Percentiles rank a stretch among this genome's conserved stretches.
Evolutionary conservation across 768 basidiomycete genomes (phyloP).

Genomic region (Boletus eberwhitei): DNA sequence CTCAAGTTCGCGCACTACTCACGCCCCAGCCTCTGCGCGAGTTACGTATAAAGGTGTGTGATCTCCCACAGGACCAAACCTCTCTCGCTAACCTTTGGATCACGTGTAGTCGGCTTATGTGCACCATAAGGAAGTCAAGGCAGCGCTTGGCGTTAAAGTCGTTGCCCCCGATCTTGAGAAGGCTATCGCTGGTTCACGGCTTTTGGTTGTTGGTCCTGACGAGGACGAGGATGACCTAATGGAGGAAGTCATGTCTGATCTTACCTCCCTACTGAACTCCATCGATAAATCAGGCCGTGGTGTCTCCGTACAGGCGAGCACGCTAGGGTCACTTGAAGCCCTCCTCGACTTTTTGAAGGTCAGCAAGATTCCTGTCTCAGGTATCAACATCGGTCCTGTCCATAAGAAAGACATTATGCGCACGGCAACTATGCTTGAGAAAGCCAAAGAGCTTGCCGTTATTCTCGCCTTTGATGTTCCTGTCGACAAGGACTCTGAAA

Average conservation of each 20-base stretch:
- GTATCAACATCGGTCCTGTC: slow-evolving; percentile 96
- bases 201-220: slow-evolving; percentile 90
- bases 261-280: slow-evolving; percentile 81
- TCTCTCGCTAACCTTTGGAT: slow-evolving; percentile 2
- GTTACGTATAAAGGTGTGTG: slow-evolving; percentile 84
- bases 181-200: slow-evolving; percentile 93
- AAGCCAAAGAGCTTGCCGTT: slow-evolving; percentile 90
- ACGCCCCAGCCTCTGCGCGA: slow-evolving; percentile 97
- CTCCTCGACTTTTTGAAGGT: slow-evolving; percentile 91
- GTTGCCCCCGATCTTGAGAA: slow-evolving; percentile 94
- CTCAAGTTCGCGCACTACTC: slow-evolving; percentile 87
- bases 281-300: slow-evolving; percentile 96
- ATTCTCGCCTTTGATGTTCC: slow-evolving; percentile 96
- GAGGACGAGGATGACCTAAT: slow-evolving; percentile 94
- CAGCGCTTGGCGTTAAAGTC: slow-evolving; percentile 94
- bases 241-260: slow-evolving; percentile 95
- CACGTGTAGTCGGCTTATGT: slow-evolving; percentile 80
- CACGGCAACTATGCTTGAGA: slow-evolving; percentile 90
- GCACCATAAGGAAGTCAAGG: slow-evolving; percentile 96
- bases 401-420: slow-evolving; percentile 95
- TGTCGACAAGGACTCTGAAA: slow-evolving; percentile 91
- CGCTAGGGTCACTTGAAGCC: slow-evolving; percentile 95
- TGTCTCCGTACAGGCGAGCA: slow-evolving; percentile 96
- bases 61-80: neutral
- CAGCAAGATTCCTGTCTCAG: slow-evolving; percentile 96